A percentile compares a stretch with the other conserved stretches of the same genome.
These are phyloP conservation scores for Beauveria bassiana DNA, from an alignment of 2,329 filamentous ascomycete genomes.

Conservation along the genomic window DNA sequence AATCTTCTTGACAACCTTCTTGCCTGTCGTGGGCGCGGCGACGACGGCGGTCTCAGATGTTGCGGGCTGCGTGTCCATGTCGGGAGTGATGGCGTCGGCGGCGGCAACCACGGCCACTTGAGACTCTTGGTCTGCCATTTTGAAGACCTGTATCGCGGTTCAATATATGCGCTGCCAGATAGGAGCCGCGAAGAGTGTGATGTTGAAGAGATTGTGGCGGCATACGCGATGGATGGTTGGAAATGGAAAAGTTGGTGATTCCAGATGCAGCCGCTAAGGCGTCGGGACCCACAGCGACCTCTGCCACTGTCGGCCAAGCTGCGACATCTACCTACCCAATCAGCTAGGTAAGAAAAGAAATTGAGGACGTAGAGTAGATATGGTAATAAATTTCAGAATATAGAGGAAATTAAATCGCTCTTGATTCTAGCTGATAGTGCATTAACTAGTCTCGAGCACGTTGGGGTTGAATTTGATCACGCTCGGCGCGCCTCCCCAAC, in stretches of 20 bases:
- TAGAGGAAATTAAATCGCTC: too few species aligned
- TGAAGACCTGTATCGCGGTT: neutral
- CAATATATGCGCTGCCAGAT: neutral
- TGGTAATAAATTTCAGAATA: too few species aligned
- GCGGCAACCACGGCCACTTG: slow-evolving; percentile 20
- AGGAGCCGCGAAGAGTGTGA: neutral
- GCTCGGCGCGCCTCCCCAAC: too few species aligned
- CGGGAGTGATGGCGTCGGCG: slow-evolving; percentile 13
- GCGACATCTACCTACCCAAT: too few species aligned
- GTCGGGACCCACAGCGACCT: too few species aligned
- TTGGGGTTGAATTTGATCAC: too few species aligned
- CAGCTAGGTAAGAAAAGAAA: too few species aligned
- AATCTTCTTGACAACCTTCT: slow-evolving; percentile 75
- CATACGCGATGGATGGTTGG: neutral
- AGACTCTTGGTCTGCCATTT: slow-evolving; percentile 26
- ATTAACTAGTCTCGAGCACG: too few species aligned
- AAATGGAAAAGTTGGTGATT: neutral
- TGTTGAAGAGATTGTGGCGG: neutral
- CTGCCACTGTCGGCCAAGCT: too few species aligned
- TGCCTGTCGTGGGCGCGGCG: slow-evolving; percentile 40
- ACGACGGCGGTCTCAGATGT: slow-evolving; percentile 31
- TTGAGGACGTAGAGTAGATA: too few species aligned
- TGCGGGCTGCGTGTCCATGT: slow-evolving; percentile 21
- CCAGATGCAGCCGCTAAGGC: neutral
- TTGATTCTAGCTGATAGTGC: too few species aligned